A percentile compares a stretch with the other conserved stretches of the same genome.
These are phyloP conservation scores for Fraxinus ornus DNA, from an alignment of 305 asterid species.

Conservation along the genomic window DNA sequence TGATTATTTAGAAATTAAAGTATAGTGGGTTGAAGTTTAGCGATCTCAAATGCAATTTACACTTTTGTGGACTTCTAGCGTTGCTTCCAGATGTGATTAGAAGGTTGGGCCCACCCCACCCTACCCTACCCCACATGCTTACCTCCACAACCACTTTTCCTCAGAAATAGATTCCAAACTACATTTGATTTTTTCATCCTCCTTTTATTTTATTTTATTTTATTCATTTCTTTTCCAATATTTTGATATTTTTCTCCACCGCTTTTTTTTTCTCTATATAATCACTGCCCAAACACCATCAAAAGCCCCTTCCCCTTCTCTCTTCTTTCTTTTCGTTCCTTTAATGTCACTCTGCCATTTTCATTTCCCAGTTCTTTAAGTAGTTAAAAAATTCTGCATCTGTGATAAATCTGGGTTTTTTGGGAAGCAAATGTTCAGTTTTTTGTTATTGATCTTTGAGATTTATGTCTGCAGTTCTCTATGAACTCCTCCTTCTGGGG, in stretches of 20 bases:
- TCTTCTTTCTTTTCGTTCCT: constrained; percentile 13
- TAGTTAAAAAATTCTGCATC: neutral
- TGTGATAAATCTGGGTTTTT: neutral
- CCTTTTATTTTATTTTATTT: neutral
- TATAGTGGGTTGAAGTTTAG: neutral
- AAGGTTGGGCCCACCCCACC: constrained; percentile 37
- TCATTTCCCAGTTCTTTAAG: neutral
- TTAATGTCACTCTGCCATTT: neutral
- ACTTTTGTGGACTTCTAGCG: neutral
- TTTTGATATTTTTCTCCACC: constrained; percentile 18
- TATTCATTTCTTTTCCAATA: neutral
- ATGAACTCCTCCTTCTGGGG: constrained; percentile 79
- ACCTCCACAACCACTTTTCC: constrained; percentile 36
- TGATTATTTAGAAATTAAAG: neutral
- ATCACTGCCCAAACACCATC: constrained; percentile 28
- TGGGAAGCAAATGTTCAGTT: constrained; percentile 34
- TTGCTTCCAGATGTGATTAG: constrained; percentile 58
- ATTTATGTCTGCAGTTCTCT: constrained; percentile 91
- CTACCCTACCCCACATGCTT: neutral
- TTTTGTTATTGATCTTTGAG: constrained; percentile 40
- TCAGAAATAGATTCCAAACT: constrained; percentile 43
- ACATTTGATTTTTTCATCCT: constrained; percentile 7
- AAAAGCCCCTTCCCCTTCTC: constrained; percentile 45
- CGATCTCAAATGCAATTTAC: neutral
- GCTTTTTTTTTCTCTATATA: constrained; percentile 53